Evolutionary conservation across 495 filamentous ascomycete genomes (phyloP).

Genomic region (Annulohypoxylon moriforme): DNA sequence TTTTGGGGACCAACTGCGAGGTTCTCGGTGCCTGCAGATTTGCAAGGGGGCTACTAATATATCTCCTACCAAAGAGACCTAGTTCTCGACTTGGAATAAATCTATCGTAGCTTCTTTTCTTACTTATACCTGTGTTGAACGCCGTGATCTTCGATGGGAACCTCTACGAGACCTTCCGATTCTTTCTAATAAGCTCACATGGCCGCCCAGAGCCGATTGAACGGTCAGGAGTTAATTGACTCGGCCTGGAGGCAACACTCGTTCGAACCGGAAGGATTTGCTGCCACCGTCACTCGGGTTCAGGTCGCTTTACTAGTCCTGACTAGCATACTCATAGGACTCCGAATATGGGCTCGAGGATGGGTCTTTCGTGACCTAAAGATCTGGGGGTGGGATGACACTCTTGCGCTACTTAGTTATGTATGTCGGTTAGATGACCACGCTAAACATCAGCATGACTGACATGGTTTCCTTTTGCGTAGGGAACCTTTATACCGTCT

Average conservation of each 20-base stretch:
- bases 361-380: neutral
- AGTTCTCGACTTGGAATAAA: neutral
- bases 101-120: neutral
- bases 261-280: slow-evolving; percentile 1
- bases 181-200: neutral
- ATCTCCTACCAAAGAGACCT: neutral
- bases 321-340: neutral
- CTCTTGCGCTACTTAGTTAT: slow-evolving; percentile 10
- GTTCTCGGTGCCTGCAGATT: neutral
- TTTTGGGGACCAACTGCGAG: neutral
- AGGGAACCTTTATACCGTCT: slow-evolving; percentile 9
- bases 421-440: neutral
- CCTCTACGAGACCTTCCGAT: neutral
- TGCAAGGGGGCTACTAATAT: neutral
- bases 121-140: neutral
- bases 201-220: neutral
- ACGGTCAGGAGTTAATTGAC: slow-evolving; percentile 5
- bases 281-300: neutral
- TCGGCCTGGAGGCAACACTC: neutral
- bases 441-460: neutral
- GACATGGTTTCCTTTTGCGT: neutral
- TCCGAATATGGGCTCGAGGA: slow-evolving; percentile 1
- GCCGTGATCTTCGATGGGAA: neutral
- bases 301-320: neutral
- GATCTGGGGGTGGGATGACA: slow-evolving; percentile 4